These are phyloP conservation scores for Dictyostelium firmibasis DNA, from an alignment of 78 protist species.

Conservation along the genomic window DNA sequence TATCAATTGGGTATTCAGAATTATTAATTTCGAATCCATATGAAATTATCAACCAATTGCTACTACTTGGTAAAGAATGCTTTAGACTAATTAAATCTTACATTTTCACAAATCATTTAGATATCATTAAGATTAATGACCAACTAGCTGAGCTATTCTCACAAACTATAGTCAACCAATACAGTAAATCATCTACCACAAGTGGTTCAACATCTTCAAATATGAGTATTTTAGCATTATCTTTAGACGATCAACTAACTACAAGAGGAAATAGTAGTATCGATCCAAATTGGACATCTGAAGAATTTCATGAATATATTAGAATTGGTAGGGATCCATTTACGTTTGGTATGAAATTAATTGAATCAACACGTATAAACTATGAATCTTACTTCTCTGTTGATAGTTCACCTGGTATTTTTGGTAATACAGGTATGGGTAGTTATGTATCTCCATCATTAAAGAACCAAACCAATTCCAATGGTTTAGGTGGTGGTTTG, in stretches of 20 bases:
- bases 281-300: conserved; percentile 63
- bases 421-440: neutral
- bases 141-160: conserved; percentile 42
- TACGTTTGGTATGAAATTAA: conserved; percentile 61
- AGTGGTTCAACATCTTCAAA: neutral
- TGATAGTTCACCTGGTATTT: neutral
- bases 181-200: neutral
- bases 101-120: conserved; percentile 11
- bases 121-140: neutral
- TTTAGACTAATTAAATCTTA: conserved; percentile 49
- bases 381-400: neutral
- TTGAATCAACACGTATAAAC: conserved; percentile 40
- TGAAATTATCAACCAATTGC: conserved; percentile 11
- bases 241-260: neutral
- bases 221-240: neutral
- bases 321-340: conserved; percentile 69
- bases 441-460: neutral
- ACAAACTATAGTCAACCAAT: neutral
- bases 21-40: conserved; percentile 20
- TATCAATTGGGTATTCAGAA: conserved; percentile 32
- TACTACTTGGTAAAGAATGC: conserved; percentile 17
- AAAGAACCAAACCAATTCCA: neutral
- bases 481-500: neutral
- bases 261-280: neutral
- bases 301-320: conserved; percentile 64